Evolutionary conservation across 495 filamentous ascomycete species (phyloP), one percentile per base, ranked within the genome.

Genomic region (Xylaria longipes): DNA sequence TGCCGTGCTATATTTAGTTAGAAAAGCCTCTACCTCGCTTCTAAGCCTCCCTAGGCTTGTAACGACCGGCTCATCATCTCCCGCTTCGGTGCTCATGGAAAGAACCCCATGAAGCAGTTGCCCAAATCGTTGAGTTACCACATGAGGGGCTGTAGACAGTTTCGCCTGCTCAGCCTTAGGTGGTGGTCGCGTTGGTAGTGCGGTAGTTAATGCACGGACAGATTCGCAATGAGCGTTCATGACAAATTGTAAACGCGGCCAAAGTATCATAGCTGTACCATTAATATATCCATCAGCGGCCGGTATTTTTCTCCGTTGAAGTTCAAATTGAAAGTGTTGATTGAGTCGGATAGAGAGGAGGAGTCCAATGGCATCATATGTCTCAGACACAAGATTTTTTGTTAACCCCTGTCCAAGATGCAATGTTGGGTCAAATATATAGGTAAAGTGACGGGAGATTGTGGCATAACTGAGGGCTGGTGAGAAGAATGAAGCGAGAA

Each of bases 191-290:
- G 81, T 77, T 3, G 83, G 82, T 20, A 85, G 88, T 79, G 68
- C 85, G 80, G 63, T 86, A 74, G 65, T 90, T 79, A 79, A 87
- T 79, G 75, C 88, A 52, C 90, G 91, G 27, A 98, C 85, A 14
- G 93, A 95, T 50, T 97, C 93, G 81, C 91, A 91, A 77, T 98
- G 96, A n/a, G 89, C 85, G 75, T 97, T 94, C 91, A 98, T 97
- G 76, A 96, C 89, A 29, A 91, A 87, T 82, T 98, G 97, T 78
- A 99, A 93, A 37, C 94, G 91, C 5, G 96, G 96, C 96, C 96
- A 99, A 6, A 99, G 89, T 9, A 93, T 89, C 95, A 99, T 98
- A 74, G 91, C 92, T 29, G 94, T 96, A 22, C 90, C 94, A 79
- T 98, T 99, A 75, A 98, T 91, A 79, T 98, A 98, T 37, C 89